phyloP scores from a whole-genome alignment of 1,139 yeast genomes.

The Suhomyces taliae region DNA sequence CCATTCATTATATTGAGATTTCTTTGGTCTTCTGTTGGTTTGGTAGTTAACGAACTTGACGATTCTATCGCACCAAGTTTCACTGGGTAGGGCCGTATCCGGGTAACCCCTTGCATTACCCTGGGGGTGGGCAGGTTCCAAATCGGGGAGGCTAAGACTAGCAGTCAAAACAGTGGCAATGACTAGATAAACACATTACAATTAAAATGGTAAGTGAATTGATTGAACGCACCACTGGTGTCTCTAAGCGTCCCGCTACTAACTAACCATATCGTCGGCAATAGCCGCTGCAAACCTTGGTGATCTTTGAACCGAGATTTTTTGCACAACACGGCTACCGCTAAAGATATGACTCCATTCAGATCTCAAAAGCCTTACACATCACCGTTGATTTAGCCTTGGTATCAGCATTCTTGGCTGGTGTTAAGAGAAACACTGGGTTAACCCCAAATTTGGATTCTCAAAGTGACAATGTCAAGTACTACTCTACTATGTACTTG shows the following conservation, averaged over 20 bases:
- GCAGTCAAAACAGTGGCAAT: not conserved
- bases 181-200: not conserved
- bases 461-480: conserved; percentile 50
- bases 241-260: not conserved
- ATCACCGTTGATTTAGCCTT: conserved; percentile 70
- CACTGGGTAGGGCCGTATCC: not conserved
- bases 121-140: too few species aligned
- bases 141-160: too few species aligned
- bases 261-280: not conserved
- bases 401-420: conserved; percentile 83
- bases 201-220: not conserved
- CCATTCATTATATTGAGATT: too few species aligned
- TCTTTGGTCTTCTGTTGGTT: too few species aligned
- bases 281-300: too few species aligned
- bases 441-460: conserved; percentile 49
- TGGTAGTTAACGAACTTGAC: not conserved
- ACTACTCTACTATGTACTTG: conserved; percentile 66
- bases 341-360: not conserved
- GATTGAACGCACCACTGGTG: not conserved
- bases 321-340: too few species aligned
- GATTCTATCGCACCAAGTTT: not conserved
- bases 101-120: not conserved
- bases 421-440: conserved; percentile 86
- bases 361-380: conserved; percentile 63
- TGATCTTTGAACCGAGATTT: too few species aligned